Percentiles rank a stretch among this genome's conserved stretches.
phyloP scores from a whole-genome alignment of 495 filamentous ascomycete genomes.

The Penicillium bovifimosum region DNA sequence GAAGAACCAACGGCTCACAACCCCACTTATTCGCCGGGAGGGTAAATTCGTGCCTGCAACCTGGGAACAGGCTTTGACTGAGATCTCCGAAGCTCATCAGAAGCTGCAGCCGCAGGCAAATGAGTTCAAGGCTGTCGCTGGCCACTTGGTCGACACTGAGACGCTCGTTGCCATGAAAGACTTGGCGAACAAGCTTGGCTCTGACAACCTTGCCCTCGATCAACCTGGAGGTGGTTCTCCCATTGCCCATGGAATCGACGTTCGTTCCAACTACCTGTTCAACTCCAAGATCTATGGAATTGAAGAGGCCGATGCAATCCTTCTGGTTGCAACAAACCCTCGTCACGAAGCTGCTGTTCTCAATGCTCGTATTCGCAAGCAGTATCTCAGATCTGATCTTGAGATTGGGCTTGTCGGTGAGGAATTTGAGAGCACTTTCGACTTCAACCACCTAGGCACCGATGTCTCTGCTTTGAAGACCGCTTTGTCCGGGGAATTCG shows the following conservation, averaged over 20 bases:
- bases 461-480: slow-evolving; percentile 74
- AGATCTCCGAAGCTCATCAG: slow-evolving; percentile 72
- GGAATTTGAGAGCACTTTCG: slow-evolving; percentile 85
- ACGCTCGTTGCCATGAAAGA: slow-evolving; percentile 95
- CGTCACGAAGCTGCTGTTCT: slow-evolving; percentile 90
- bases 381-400: slow-evolving; percentile 92
- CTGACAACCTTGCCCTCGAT: slow-evolving; percentile 91
- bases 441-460: slow-evolving; percentile 80
- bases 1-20: slow-evolving; percentile 89
- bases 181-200: slow-evolving; percentile 87
- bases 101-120: slow-evolving; percentile 73
- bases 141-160: slow-evolving; percentile 85
- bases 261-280: slow-evolving; percentile 91
- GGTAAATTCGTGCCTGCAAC: slow-evolving; percentile 83
- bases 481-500: slow-evolving; percentile 78
- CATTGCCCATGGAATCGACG: slow-evolving; percentile 85
- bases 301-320: slow-evolving; percentile 87
- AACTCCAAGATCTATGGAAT: slow-evolving; percentile 92
- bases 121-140: slow-evolving; percentile 93
- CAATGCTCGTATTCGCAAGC: slow-evolving; percentile 94
- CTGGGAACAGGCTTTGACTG: slow-evolving; percentile 89
- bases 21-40: slow-evolving; percentile 80
- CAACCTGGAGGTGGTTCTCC: slow-evolving; percentile 78
- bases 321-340: slow-evolving; percentile 91
- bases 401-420: slow-evolving; percentile 91